Percentiles rank a stretch among this genome's conserved stretches.
phyloP scores from a whole-genome alignment of 2,329 filamentous ascomycete species.

The Microdochium paspali region DNA sequence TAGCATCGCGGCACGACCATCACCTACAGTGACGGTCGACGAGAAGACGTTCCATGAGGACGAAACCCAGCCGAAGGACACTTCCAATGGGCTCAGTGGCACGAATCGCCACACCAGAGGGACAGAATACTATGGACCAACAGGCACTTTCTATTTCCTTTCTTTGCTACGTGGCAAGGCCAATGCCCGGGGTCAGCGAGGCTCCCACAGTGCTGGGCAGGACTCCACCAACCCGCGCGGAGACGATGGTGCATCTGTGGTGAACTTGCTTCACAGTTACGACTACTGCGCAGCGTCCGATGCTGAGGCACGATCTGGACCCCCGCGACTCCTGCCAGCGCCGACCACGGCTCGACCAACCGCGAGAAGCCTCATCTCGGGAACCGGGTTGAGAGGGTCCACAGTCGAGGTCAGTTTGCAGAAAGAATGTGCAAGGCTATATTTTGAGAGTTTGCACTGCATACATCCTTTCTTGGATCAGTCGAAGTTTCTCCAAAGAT shows the following conservation, averaged over 20 bases:
- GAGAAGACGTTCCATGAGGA: not conserved
- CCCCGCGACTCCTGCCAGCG: not conserved
- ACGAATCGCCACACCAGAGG: not conserved
- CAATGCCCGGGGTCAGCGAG: not conserved
- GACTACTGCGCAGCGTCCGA: slow-evolving; percentile 6
- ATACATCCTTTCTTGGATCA: slow-evolving; percentile 12
- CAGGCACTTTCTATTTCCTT: not conserved
- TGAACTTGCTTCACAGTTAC: slow-evolving; percentile 10
- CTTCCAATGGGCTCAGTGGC: not conserved
- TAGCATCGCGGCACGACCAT: not conserved
- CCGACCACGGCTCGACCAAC: not conserved
- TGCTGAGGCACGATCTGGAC: not conserved
- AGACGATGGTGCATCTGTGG: slow-evolving; percentile 4
- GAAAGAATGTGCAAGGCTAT: slow-evolving; percentile 11
- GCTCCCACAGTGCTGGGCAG: not conserved
- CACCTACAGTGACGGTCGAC: not conserved
- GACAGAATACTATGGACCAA: not conserved
- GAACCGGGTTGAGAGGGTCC: slow-evolving; percentile 1
- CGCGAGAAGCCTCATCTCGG: not conserved
- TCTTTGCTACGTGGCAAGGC: not conserved
- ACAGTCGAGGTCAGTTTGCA: slow-evolving; percentile 3
- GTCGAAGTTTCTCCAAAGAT: slow-evolving; percentile 5
- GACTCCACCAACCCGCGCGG: not conserved
- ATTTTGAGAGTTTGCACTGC: slow-evolving; percentile 12
- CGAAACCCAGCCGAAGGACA: not conserved